Evolutionary conservation across 441 rosid species (phyloP), one percentile per base, ranked within the genome.

Genomic region (Euphorbia corollata): DNA sequence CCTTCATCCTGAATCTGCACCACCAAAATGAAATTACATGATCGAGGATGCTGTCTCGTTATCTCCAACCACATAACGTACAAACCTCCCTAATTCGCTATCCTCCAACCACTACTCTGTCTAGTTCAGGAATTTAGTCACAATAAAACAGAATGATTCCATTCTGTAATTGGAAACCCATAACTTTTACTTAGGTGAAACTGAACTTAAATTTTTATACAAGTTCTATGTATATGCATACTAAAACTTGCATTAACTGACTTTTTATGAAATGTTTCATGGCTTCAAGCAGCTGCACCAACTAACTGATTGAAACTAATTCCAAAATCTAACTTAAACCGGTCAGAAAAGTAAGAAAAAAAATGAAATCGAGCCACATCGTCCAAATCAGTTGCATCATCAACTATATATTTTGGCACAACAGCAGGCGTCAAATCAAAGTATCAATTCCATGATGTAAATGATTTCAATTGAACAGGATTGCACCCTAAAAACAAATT

Each of bases 1-100:
- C 96, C 92, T 79, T 90, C 88, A 72, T 92, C 98, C 69, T 85
- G 89, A 74, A 82, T 66, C 98, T 92, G 79, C 69, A 43, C 32
- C 61, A 47, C 64, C 65, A 20, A 36, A 54, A 66, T 22, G 38
- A 53, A n/a, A 30, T 51, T 11, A 9, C 27, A 19, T 24, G 32
- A 27, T 1, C 32, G 4, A 4, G 32, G 32, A 1, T 27, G 32
- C 4, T 1, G 32, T 27, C 32, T 27, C 4, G 32, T 4, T 27
- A 27, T 27, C 32, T 27, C 4, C 32, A 10, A 56, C n/a, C 20
- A 30, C 16, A 59, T 16, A 16, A 32, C 59, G 51, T 23, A 8
- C 20, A 27, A 36, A 32, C 39, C 61, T 16, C 65, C 13, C 48
- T 43, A 43, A 5, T 38, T 38, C 41, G 24, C 13, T 39, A 54